phyloP scores from a whole-genome alignment of 2,329 filamentous ascomycete genomes.

The Beauveria australis region DNA sequence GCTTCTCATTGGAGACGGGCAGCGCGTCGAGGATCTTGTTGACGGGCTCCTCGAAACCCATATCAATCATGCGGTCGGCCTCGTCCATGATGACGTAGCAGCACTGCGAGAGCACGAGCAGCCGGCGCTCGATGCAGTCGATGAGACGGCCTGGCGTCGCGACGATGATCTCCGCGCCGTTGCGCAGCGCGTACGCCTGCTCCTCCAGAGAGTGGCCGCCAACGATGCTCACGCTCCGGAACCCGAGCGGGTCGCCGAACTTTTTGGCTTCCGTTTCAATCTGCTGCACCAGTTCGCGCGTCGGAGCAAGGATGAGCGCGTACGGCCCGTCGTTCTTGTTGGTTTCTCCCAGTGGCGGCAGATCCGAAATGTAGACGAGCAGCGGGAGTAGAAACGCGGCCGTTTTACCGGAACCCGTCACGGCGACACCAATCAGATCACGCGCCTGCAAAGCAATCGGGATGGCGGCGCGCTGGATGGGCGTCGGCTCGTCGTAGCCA shows the following conservation, averaged over 20 bases:
- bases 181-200: conserved; percentile 79
- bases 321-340: conserved; percentile 95
- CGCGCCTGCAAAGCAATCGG: conserved; percentile 87
- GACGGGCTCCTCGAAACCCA: conserved; percentile 94
- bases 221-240: conserved; percentile 94
- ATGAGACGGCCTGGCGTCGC: conserved; percentile 96
- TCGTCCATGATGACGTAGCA: conserved; percentile 99
- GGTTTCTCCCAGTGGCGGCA: conserved; percentile 74
- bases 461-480: conserved; percentile 90
- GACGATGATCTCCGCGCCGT: conserved; percentile 95
- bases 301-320: conserved; percentile 92
- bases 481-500: conserved; percentile 84
- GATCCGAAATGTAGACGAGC: conserved; percentile 85
- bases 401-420: conserved; percentile 97
- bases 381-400: conserved; percentile 88
- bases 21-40: conserved; percentile 96
- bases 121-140: conserved; percentile 88
- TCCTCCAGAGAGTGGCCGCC: conserved; percentile 94
- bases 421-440: conserved; percentile 96
- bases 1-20: conserved; percentile 88
- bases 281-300: conserved; percentile 93
- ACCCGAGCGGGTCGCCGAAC: conserved; percentile 83
- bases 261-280: conserved; percentile 92
- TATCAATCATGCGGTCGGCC: conserved; percentile 97
- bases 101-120: conserved; percentile 89